Conservation (phyloP, 352 stramenopile genomes). For the Peronospora farinosa region DNA sequence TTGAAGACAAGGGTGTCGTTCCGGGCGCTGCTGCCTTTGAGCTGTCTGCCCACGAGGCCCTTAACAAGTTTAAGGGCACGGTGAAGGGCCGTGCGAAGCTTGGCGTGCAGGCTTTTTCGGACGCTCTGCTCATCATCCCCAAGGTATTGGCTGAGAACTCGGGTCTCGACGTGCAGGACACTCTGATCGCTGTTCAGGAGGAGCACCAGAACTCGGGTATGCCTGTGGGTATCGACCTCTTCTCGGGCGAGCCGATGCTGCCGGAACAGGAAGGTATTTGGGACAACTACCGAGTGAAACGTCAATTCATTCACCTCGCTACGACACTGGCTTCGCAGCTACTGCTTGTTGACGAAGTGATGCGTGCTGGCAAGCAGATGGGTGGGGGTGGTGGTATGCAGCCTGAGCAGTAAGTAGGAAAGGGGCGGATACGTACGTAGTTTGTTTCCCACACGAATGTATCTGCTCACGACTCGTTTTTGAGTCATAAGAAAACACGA, state of each 20-base stretch:
- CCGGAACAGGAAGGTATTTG: slow-evolving; percentile 95
- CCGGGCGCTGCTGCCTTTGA: slow-evolving; percentile 96
- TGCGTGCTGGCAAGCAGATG: slow-evolving; percentile 98
- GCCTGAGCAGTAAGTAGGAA: slow-evolving; percentile 58
- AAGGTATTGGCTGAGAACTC: slow-evolving; percentile 94
- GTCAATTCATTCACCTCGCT: slow-evolving; percentile 97
- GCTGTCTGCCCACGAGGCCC: slow-evolving; percentile 87
- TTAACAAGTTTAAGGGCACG: slow-evolving; percentile 74
- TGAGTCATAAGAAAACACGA: background rate
- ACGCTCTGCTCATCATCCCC: slow-evolving; percentile 95
- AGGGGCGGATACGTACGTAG: slow-evolving; percentile 27
- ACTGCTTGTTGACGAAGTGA: slow-evolving; percentile 98
- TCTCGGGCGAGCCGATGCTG: slow-evolving; percentile 95
- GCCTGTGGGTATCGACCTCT: slow-evolving; percentile 93
- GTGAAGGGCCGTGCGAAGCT: slow-evolving; percentile 96
- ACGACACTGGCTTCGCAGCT: slow-evolving; percentile 97
- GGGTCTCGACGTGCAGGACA: slow-evolving; percentile 89
- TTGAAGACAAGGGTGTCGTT: slow-evolving; percentile 95
- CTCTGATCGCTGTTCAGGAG: slow-evolving; percentile 94
- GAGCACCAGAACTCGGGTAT: slow-evolving; percentile 88
- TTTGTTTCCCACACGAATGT: slow-evolving; percentile 28
- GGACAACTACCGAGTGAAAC: slow-evolving; percentile 99
- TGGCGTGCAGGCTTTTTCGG: slow-evolving; percentile 95
- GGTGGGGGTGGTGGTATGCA: slow-evolving; percentile 56
- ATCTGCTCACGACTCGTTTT: background rate